These are phyloP conservation scores for Thermothielavioides terrestris DNA, from an alignment of 495 filamentous ascomycete genomes.

Conservation along the genomic window DNA sequence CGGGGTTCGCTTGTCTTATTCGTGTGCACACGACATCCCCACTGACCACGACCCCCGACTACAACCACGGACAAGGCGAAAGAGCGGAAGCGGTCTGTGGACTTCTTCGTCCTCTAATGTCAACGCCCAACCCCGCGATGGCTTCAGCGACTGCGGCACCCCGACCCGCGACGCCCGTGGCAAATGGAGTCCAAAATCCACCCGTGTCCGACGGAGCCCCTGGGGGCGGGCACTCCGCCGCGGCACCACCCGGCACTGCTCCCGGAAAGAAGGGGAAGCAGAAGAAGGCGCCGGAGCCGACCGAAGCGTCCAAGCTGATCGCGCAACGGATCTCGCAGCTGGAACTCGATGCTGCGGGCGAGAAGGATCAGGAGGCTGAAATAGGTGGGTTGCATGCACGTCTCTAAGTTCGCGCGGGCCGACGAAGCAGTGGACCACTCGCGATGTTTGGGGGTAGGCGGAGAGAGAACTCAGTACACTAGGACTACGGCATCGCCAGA, in stretches of 20 bases:
- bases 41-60: too few relatives aligned
- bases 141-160: constrained; percentile 20
- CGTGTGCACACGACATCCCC: not conserved
- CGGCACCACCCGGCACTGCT: constrained; percentile 33
- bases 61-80: too few relatives aligned
- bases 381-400: constrained; percentile 78
- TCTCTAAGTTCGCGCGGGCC: not conserved
- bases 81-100: not conserved
- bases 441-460: not conserved
- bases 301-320: constrained; percentile 80
- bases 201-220: constrained; percentile 15
- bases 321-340: constrained; percentile 91
- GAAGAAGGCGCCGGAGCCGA: constrained; percentile 65
- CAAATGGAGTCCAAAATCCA: constrained; percentile 20
- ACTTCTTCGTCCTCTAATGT: constrained; percentile 10
- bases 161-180: constrained; percentile 23
- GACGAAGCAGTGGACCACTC: not conserved
- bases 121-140: constrained; percentile 21
- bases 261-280: constrained; percentile 57
- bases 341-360: constrained; percentile 82
- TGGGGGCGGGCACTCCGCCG: constrained; percentile 30
- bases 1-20: not conserved
- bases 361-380: constrained; percentile 91
- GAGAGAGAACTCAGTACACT: too few relatives aligned
- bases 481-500: too few relatives aligned